Conservation (phyloP, 1,284 basidiomycete species). For the Pseudozyma flocculosa region DNA sequence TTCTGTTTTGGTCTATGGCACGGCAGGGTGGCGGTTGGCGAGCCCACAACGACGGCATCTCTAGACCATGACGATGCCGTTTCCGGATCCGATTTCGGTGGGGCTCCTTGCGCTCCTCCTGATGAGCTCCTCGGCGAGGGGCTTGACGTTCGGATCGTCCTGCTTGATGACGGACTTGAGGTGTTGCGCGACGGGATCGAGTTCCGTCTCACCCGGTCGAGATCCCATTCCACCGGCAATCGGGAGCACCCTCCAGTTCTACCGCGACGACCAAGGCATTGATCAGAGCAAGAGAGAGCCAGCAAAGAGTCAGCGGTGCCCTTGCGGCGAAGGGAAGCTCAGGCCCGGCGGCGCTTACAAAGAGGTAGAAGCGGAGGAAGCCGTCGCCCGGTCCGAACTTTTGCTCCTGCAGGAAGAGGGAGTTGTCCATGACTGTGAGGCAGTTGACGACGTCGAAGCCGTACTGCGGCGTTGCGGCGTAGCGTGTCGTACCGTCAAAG, state of each 20-base stretch:
- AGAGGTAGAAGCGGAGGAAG: constrained; percentile 84
- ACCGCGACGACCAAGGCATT: too few relatives aligned
- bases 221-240: constrained; percentile 52
- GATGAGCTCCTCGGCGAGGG: constrained; percentile 19
- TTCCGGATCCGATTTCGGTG: constrained; percentile 44
- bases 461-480: too few relatives aligned
- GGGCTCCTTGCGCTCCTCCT: constrained; percentile 14
- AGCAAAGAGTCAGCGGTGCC: too few relatives aligned
- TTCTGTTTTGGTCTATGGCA: too few relatives aligned
- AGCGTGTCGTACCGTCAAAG: too few relatives aligned
- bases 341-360: too few relatives aligned
- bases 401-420: constrained; percentile 72
- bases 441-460: constrained; percentile 96
- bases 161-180: constrained; percentile 12
- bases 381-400: constrained; percentile 91
- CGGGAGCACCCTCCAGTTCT: constrained; percentile 52
- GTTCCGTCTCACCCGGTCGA: constrained; percentile 45
- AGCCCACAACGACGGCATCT: background rate
- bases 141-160: background rate
- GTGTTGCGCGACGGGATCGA: constrained; percentile 43
- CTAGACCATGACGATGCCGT: constrained; percentile 56
- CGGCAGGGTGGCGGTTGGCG: too few relatives aligned
- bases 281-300: too few relatives aligned
- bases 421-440: constrained; percentile 91
- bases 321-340: too few relatives aligned